Conservation (phyloP, 2,329 filamentous ascomycete species). For the Ophiocordyceps camponoti-leonardi region DNA sequence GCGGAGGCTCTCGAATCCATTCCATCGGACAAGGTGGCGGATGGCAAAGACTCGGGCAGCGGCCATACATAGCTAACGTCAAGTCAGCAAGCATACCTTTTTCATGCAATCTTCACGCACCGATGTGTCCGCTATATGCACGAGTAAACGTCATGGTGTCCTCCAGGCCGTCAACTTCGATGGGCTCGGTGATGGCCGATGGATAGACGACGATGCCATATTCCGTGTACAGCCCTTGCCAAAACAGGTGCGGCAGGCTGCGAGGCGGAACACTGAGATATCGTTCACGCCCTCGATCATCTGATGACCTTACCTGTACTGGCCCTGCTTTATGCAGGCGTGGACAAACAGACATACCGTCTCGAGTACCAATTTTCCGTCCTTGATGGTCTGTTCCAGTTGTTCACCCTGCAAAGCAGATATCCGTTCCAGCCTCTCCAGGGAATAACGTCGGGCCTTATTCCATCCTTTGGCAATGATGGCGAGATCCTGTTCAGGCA, state of each 20-base stretch:
- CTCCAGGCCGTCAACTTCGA: conserved; percentile 14
- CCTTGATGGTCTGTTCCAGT: conserved; percentile 13
- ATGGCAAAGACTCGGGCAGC: conserved; percentile 8
- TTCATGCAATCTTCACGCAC: conserved; percentile 8
- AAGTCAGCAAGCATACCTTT: not conserved
- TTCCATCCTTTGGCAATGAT: conserved; percentile 20
- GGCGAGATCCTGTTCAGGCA: conserved; percentile 13
- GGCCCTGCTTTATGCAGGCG: conserved; percentile 18
- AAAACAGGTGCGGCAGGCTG: conserved; percentile 20
- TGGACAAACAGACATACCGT: conserved; percentile 23
- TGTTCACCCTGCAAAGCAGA: conserved; percentile 14
- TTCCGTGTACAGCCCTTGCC: conserved; percentile 18
- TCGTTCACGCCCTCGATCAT: not conserved
- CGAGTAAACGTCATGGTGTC: conserved; percentile 19
- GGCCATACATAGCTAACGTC: conserved; percentile 17
- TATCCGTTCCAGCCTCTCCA: conserved; percentile 15
- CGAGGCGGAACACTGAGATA: not conserved
- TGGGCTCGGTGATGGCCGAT: conserved; percentile 18
- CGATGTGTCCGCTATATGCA: conserved; percentile 18
- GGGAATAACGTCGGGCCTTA: conserved; percentile 18
- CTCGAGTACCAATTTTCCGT: conserved; percentile 18
- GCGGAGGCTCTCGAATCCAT: conserved; percentile 19
- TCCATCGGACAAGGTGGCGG: conserved; percentile 20
- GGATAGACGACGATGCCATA: conserved; percentile 24
- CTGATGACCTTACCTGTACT: conserved; percentile 14